A percentile compares a stretch with the other conserved stretches of the same genome.
These are phyloP conservation scores for Clonostachys rosea DNA, from an alignment of 2,329 filamentous ascomycete genomes.

Conservation along the genomic window DNA sequence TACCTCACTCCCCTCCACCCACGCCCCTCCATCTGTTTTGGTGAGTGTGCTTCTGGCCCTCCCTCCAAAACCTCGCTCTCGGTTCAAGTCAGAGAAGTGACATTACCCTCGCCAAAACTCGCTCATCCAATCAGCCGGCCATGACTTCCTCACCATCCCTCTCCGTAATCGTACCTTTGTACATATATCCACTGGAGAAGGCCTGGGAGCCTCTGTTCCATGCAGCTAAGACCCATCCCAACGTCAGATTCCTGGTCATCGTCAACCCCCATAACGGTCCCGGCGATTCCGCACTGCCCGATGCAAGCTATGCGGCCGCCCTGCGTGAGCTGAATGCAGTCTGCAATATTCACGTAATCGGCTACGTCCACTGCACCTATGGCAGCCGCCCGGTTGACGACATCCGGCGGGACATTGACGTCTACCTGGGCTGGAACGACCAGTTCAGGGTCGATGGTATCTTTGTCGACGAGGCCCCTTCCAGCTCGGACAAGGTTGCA, in stretches of 20 bases:
- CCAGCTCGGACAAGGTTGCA: conserved; percentile 8
- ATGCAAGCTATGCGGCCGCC: conserved; percentile 17
- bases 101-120: too few species aligned
- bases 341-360: conserved; percentile 17
- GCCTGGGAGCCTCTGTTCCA: conserved; percentile 20
- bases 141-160: background rate
- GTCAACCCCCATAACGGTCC: conserved; percentile 23
- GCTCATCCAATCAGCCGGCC: too few species aligned
- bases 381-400: conserved; percentile 10
- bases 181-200: conserved; percentile 20
- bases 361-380: conserved; percentile 22
- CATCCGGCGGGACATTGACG: conserved; percentile 29
- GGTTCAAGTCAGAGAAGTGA: too few species aligned
- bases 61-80: too few species aligned
- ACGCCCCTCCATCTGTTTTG: too few species aligned
- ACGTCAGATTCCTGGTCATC: conserved; percentile 18
- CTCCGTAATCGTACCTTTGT: conserved; percentile 19
- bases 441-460: conserved; percentile 36
- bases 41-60: too few species aligned
- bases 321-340: conserved; percentile 11
- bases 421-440: conserved; percentile 36
- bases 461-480: conserved; percentile 42
- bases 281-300: conserved; percentile 13
- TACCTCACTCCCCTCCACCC: too few species aligned
- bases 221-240: conserved; percentile 11